phyloP scores from a whole-genome alignment of 73 alveolate genomes.

The Paramecium sexaurelia region DNA sequence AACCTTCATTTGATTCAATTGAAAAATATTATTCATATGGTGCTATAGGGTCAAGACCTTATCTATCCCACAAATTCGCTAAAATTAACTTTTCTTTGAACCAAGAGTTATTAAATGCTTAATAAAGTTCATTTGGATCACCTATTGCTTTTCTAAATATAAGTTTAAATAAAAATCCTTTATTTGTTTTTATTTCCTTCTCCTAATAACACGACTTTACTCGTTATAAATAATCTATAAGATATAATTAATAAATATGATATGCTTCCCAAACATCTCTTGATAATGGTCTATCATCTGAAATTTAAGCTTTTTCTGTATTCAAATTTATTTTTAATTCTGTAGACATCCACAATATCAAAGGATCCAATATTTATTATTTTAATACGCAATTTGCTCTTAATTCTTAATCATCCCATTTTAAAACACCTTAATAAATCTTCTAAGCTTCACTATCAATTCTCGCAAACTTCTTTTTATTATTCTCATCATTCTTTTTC shows the following conservation, averaged over 20 bases:
- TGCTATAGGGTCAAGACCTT: conserved; percentile 50
- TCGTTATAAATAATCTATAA: conserved; percentile 53
- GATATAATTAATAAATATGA: conserved; percentile 43
- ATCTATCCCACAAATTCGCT: conserved; percentile 45
- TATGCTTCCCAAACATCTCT: conserved; percentile 71
- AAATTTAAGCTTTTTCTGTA: conserved; percentile 46
- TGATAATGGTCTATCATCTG: conserved; percentile 26
- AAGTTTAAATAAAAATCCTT: conserved; percentile 57
- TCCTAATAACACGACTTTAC: background rate
- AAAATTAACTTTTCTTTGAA: background rate
- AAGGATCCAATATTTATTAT: background rate
- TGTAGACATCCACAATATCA: background rate
- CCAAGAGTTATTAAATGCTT: conserved; percentile 2
- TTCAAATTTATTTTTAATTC: conserved; percentile 37
- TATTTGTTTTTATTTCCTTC: conserved; percentile 11
- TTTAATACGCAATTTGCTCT: conserved; percentile 47
- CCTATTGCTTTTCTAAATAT: conserved; percentile 68
- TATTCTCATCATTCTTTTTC: background rate
- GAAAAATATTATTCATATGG: conserved; percentile 52
- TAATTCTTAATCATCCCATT: conserved; percentile 60
- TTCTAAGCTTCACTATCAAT: conserved; percentile 62
- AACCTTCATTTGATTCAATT: background rate
- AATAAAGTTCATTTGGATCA: conserved; percentile 65
- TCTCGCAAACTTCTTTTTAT: background rate
- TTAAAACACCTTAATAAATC: conserved; percentile 25